Conservation (phyloP, 257 asterid genomes). For the Mitragyna speciosa region DNA sequence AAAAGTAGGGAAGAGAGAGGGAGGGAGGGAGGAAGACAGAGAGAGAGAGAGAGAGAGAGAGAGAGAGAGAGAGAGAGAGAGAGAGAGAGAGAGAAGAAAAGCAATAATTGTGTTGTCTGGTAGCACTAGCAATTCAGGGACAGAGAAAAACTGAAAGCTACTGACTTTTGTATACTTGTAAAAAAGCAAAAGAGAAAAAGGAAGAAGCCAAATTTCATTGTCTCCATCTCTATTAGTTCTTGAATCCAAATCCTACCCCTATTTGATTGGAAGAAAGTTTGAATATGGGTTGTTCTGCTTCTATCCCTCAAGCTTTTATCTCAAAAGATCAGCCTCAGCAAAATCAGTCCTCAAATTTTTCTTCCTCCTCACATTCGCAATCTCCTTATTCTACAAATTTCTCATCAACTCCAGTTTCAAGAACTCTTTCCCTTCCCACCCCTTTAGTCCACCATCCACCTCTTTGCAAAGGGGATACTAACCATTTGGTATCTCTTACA, state of each 20-base stretch:
- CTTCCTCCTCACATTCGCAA: constrained; percentile 30
- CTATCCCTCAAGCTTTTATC: constrained; percentile 19
- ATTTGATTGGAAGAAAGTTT: neutral
- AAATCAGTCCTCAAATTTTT: constrained; percentile 17
- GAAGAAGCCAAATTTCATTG: neutral
- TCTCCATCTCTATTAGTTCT: neutral
- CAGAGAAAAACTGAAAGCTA: neutral
- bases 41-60: too few species aligned
- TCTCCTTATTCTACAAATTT: constrained; percentile 25
- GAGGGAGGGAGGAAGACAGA: neutral
- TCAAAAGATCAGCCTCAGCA: constrained; percentile 16
- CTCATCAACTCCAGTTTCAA: constrained; percentile 32
- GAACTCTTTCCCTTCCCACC: constrained; percentile 29
- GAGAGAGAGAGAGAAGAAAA: neutral
- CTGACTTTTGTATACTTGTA: neutral
- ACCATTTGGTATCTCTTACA: constrained; percentile 75
- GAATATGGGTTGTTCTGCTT: constrained; percentile 38
- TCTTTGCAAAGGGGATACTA: constrained; percentile 49
- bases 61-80: too few species aligned
- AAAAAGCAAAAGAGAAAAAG: too few species aligned
- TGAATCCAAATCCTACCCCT: neutral
- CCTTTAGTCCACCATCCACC: constrained; percentile 44
- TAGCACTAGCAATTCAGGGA: neutral
- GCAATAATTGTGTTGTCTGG: constrained; percentile 8
- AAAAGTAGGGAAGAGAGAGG: neutral